phyloP scores from a whole-genome alignment of 768 basidiomycete species.

The Boletus huronensis region DNA sequence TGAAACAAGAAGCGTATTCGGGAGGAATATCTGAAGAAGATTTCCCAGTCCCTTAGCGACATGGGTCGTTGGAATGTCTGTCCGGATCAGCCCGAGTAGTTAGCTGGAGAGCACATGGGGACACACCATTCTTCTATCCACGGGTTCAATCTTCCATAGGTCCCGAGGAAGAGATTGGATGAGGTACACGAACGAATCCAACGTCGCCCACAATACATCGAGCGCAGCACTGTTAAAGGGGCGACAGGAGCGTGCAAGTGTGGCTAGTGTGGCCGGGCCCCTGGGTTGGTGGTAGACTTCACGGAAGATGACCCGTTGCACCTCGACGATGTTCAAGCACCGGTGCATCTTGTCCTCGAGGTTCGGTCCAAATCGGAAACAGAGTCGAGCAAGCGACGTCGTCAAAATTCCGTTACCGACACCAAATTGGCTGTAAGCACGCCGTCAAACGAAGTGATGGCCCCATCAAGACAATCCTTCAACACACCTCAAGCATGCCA shows the following conservation, averaged over 20 bases:
- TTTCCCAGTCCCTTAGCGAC: conserved; percentile 26
- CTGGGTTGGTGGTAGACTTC: conserved; percentile 4
- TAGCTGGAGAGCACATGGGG: neutral
- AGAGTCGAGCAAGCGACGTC: neutral
- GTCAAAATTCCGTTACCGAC: neutral
- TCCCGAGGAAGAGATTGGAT: conserved; percentile 27
- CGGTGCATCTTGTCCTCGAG: conserved; percentile 15
- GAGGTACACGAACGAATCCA: conserved; percentile 22
- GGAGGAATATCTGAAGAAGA: conserved; percentile 26
- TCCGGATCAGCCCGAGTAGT: conserved; percentile 7
- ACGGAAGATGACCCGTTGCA: conserved; percentile 23
- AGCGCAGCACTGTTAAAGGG: conserved; percentile 22
- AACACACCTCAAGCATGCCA: conserved; percentile 1
- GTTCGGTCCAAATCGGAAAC: neutral
- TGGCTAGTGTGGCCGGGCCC: conserved; percentile 13
- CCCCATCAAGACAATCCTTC: neutral
- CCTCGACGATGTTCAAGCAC: conserved; percentile 27
- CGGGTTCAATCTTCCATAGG: conserved; percentile 21
- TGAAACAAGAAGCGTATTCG: conserved; percentile 17
- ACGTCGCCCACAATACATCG: conserved; percentile 22
- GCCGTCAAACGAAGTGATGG: too few relatives aligned
- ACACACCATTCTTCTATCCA: conserved; percentile 12
- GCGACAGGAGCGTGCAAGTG: conserved; percentile 26
- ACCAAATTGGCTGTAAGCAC: neutral
- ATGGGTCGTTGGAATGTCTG: conserved; percentile 26